A percentile compares a stretch with the other conserved stretches of the same genome.
These are phyloP conservation scores for Paraurostyla sp. DNA, from an alignment of 73 alveolate species.

Conservation along the genomic window DNA sequence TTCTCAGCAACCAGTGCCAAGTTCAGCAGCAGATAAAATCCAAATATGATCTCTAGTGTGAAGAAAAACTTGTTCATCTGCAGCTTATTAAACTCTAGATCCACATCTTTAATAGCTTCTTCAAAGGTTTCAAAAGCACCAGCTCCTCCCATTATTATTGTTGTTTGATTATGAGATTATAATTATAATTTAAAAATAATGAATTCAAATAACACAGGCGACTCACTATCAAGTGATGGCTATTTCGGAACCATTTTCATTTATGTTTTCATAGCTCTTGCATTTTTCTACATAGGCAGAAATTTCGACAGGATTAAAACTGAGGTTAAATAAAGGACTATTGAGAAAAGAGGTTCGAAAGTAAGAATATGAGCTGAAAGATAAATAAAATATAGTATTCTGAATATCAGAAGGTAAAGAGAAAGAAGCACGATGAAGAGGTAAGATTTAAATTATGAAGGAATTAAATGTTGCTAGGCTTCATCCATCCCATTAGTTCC, in stretches of 20 bases:
- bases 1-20: constrained; percentile 64
- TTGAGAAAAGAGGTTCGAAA: background rate
- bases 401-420: constrained; percentile 26
- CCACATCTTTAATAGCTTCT: background rate
- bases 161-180: background rate
- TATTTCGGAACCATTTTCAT: background rate
- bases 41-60: constrained; percentile 6
- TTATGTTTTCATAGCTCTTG: constrained; percentile 2
- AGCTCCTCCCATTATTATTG: background rate
- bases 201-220: constrained; percentile 23
- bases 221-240: constrained; percentile 26
- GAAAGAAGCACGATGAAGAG: constrained; percentile 43
- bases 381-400: constrained; percentile 3
- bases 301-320: constrained; percentile 36
- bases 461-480: background rate
- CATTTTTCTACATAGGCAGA: constrained; percentile 35
- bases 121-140: background rate
- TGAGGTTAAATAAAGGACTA: background rate
- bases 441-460: background rate
- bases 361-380: background rate
- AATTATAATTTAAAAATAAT: background rate
- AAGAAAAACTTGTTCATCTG: background rate
- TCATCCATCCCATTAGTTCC: constrained; percentile 6
- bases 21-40: constrained; percentile 16
- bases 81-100: constrained; percentile 12